Base-by-base conservation (phyloP, 495 filamentous ascomycete species). In the Aspergillus egyptiacus region DNA sequence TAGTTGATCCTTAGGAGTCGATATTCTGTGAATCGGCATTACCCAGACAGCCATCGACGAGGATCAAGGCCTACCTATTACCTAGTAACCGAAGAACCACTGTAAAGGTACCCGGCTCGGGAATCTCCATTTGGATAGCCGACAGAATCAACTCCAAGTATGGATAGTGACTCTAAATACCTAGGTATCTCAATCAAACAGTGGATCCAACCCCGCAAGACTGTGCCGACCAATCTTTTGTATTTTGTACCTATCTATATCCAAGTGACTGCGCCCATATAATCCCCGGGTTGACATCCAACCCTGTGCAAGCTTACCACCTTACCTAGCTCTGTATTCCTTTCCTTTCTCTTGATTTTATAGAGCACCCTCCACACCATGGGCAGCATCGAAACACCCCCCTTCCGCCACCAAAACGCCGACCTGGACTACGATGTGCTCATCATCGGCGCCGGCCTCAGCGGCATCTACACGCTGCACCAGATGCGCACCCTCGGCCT, bases 391-490 rank as follows among this genome's bases (percentile, higher is more conserved):
- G 48, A 50, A 38, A 9, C 19, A 14, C 49, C 42, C 3, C 30
- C 36, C 15, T 37, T 47, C 28, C 20, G 8, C 15, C 35, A 37
- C 35, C 17, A 37, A 37, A 37, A 37, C 19, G 17, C 7, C 17
- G 6, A 37, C 35, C 35, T 37, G 10, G 28, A 54, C 50, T 64
- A 62, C 17, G 73, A 77, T 54, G 73, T 72, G 18, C 51, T 79
- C 4, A 72, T 78, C 43, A 63, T 79, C 19, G 76, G 76, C 6
- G 74, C 69, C 2, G 76, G 76, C 0, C 68, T 79, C 32, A 67
- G 64, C 22, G 75, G 75, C 8, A 51, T 74, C 18, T 75, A 73
- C 50, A 49, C 62, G 0, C 51, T 74, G 6, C 60, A 72, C 46
- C 55, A 60, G 6, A 59, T 78, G 11, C 62, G 69, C 7, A 53